A percentile compares a stretch with the other conserved stretches of the same genome.
Evolutionary conservation across 371 early-diverging fungal genomes (phyloP).

Genomic region (Lichtheimia ramosa): DNA sequence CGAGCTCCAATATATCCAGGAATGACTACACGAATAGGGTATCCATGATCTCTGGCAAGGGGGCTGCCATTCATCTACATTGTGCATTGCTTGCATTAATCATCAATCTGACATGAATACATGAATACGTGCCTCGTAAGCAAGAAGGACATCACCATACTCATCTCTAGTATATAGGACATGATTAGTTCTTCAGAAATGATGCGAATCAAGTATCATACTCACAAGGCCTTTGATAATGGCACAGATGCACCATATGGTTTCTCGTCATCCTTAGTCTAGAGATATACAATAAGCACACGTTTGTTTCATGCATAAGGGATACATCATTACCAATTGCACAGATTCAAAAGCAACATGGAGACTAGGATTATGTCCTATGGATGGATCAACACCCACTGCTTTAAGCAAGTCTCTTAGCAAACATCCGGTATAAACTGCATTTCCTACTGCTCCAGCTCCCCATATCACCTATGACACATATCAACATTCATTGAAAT

Average conservation of each 20-base stretch:
- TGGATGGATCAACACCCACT: conserved; percentile 43
- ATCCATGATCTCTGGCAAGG: conserved; percentile 79
- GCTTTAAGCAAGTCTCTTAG: conserved; percentile 71
- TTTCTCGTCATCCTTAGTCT: conserved; percentile 49
- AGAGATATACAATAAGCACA: background rate
- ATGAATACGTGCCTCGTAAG: conserved; percentile 56
- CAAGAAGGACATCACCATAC: conserved; percentile 79
- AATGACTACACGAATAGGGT: conserved; percentile 81
- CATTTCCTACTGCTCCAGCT: conserved; percentile 78
- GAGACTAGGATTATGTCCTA: conserved; percentile 33
- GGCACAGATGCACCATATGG: conserved; percentile 87
- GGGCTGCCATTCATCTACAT: conserved; percentile 79
- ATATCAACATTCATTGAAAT: background rate
- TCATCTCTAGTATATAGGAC: conserved; percentile 58
- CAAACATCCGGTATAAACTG: conserved; percentile 76
- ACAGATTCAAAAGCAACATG: conserved; percentile 79
- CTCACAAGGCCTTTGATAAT: conserved; percentile 72
- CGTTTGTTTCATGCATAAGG: background rate
- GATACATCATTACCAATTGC: conserved; percentile 53
- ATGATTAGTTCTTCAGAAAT: background rate
- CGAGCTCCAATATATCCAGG: conserved; percentile 89
- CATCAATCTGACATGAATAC: background rate
- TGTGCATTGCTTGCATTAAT: background rate
- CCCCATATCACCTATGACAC: conserved; percentile 67
- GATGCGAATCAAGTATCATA: background rate